Evolutionary conservation across 768 basidiomycete species (phyloP).

Genomic region (Lactarius evosmus): DNA sequence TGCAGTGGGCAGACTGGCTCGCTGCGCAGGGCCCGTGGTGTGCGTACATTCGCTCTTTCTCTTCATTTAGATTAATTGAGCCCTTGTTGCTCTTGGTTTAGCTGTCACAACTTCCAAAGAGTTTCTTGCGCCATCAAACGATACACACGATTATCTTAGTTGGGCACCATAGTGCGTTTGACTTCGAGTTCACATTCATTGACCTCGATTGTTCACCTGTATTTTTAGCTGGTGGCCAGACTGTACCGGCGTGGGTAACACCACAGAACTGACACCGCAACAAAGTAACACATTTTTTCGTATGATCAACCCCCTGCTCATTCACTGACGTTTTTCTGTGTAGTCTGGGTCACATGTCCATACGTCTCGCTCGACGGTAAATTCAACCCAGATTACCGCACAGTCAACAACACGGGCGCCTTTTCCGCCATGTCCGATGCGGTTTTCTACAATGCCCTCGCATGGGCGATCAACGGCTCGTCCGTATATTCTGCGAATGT

Average conservation of each 20-base stretch:
- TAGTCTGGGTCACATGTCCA: conserved; percentile 33
- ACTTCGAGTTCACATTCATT: neutral
- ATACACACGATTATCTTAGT: conserved; percentile 26
- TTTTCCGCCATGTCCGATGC: conserved; percentile 34
- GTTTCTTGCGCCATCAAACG: conserved; percentile 7
- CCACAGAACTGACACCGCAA: conserved; percentile 33
- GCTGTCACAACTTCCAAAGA: conserved; percentile 31
- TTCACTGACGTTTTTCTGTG: neutral
- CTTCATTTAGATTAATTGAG: conserved; percentile 23
- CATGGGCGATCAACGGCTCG: conserved; percentile 34
- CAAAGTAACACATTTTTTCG: conserved; percentile 27
- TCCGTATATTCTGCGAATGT: conserved; percentile 31
- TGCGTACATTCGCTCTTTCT: conserved; percentile 21
- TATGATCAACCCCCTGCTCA: neutral
- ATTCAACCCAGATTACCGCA: conserved; percentile 35
- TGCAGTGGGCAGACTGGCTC: conserved; percentile 27
- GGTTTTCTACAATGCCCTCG: conserved; percentile 35
- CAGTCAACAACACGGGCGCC: conserved; percentile 33
- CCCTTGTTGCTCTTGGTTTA: neutral
- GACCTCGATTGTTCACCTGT: neutral
- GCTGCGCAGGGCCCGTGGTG: conserved; percentile 26
- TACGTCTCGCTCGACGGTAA: conserved; percentile 36
- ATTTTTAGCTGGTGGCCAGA: conserved; percentile 31
- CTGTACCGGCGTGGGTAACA: conserved; percentile 33
- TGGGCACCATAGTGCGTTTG: conserved; percentile 25